phyloP scores from a whole-genome alignment of 2,329 filamentous ascomycete species.

The Elsinoe necatrix region DNA sequence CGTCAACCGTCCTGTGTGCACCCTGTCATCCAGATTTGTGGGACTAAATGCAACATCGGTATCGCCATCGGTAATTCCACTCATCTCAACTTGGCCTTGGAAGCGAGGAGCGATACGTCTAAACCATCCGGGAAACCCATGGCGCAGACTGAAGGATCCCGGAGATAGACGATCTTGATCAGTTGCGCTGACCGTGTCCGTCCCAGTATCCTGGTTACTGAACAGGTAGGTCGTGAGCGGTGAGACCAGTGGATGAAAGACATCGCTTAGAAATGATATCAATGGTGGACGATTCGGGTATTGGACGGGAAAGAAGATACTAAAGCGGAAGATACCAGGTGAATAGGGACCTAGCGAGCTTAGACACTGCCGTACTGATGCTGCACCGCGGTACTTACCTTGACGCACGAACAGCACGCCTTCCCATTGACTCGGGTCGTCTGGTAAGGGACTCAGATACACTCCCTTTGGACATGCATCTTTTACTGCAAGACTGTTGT shows the following conservation, averaged over 20 bases:
- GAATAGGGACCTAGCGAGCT: conserved; percentile 67
- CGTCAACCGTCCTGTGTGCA: neutral
- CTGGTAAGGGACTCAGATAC: conserved; percentile 75
- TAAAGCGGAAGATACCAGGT: conserved; percentile 78
- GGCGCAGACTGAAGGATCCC: conserved; percentile 79
- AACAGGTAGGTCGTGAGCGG: conserved; percentile 93
- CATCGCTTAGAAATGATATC: conserved; percentile 81
- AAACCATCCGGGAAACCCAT: conserved; percentile 90
- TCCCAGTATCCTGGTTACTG: conserved; percentile 66
- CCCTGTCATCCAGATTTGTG: neutral
- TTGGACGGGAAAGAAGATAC: conserved; percentile 73
- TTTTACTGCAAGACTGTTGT: neutral
- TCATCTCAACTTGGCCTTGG: conserved; percentile 6
- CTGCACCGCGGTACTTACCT: conserved; percentile 45
- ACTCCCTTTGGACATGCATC: conserved; percentile 74
- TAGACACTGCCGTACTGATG: neutral
- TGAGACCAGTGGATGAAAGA: conserved; percentile 90
- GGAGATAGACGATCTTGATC: conserved; percentile 78
- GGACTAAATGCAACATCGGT: conserved; percentile 2
- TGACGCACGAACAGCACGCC: conserved; percentile 87
- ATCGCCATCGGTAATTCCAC: neutral
- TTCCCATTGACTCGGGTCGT: conserved; percentile 74
- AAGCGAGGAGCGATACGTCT: conserved; percentile 32
- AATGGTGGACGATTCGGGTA: conserved; percentile 75
- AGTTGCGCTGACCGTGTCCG: conserved; percentile 70